Evolutionary conservation across 164 flowering plant genomes (phyloP).

Genomic region (grape (Vitis vinifera)): DNA sequence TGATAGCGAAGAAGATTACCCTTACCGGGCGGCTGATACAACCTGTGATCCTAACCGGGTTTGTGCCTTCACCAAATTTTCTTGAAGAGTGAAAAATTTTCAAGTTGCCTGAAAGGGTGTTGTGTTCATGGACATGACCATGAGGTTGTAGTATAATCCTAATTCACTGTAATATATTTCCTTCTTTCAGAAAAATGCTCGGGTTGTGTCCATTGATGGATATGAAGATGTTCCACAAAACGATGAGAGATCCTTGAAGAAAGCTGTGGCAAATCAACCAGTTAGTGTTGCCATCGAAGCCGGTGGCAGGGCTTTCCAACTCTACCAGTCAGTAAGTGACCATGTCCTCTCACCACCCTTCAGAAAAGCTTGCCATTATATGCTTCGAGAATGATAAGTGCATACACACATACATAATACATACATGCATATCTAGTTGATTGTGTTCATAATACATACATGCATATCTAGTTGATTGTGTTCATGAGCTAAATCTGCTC

Average conservation of each 20-base stretch:
- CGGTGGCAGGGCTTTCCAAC: conserved; percentile 54
- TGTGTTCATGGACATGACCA: no score
- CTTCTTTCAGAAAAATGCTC: conserved; percentile 39
- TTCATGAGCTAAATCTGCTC: no score
- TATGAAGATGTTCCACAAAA: conserved; percentile 54
- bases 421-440: no score
- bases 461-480: no score
- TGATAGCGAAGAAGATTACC: conserved; percentile 44
- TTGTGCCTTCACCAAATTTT: background rate
- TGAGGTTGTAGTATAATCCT: no score
- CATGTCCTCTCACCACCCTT: background rate
- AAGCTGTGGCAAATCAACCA: conserved; percentile 50
- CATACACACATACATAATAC: no score
- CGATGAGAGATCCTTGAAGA: conserved; percentile 45
- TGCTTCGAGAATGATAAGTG: background rate
- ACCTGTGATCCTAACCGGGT: conserved; percentile 37
- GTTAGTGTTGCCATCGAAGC: conserved; percentile 59
- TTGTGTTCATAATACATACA: no score
- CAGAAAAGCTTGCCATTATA: no score
- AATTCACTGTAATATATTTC: background rate
- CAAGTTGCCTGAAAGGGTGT: no score
- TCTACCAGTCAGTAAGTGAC: conserved; percentile 41
- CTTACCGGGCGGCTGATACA: conserved; percentile 33
- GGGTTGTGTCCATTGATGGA: conserved; percentile 44
- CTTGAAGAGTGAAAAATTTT: no score